Conservation (phyloP, 108 stramenopile genomes). For the Cyclostephanos invisitatus region DNA sequence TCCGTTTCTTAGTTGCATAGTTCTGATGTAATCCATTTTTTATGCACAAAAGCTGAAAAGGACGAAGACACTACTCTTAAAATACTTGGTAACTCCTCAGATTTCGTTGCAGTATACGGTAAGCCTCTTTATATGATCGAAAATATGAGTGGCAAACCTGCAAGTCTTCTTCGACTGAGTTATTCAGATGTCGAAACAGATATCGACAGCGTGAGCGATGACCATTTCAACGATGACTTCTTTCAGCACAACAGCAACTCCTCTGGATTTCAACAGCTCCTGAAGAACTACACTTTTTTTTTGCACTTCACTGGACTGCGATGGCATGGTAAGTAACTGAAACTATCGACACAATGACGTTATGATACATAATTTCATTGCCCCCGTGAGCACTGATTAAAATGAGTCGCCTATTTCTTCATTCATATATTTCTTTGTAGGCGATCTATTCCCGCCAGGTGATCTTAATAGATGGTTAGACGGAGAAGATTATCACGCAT, state of each 20-base stretch:
- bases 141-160: constrained; percentile 33
- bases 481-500: constrained; percentile 40
- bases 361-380: neutral
- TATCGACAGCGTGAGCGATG: constrained; percentile 12
- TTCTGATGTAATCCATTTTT: neutral
- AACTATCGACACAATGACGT: neutral
- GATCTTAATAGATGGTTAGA: neutral
- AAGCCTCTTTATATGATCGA: constrained; percentile 18
- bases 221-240: constrained; percentile 41
- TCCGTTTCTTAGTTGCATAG: neutral
- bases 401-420: neutral
- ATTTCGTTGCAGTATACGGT: constrained; percentile 42
- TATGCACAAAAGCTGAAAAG: constrained; percentile 21
- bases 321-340: constrained; percentile 37
- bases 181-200: constrained; percentile 23
- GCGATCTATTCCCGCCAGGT: constrained; percentile 19
- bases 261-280: constrained; percentile 24
- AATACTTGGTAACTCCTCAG: constrained; percentile 6
- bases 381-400: neutral
- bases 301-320: constrained; percentile 32
- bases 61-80: constrained; percentile 16
- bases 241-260: constrained; percentile 22
- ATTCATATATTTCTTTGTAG: neutral
- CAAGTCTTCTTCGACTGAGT: constrained; percentile 26
- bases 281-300: constrained; percentile 43